Evolutionary conservation across 1,284 basidiomycete species (phyloP), one percentile per base, ranked within the genome.

Genomic region (Trichosporon sp.): DNA sequence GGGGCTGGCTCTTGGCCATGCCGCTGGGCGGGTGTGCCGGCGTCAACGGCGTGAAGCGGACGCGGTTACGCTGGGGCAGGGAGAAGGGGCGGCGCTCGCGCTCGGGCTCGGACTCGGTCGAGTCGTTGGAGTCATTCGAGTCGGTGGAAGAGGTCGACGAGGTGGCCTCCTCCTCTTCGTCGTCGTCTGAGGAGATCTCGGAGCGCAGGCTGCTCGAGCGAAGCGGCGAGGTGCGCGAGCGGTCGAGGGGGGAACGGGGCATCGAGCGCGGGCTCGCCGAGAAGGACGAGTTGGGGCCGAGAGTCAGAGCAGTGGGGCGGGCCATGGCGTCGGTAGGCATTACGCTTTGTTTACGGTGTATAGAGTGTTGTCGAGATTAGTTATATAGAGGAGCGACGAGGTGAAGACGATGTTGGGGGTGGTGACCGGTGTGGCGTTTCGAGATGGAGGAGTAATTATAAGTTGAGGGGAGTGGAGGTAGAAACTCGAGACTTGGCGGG

Each of bases 1-100:
- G 70, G 1, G 76, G 73, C 67, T 77, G 75, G 6, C 72, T 69
- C 69, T 78, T 77, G 40, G 73, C 72, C 10, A 76, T 56, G 34
- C 58, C 49, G 57, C 29, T 27, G 31, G 25, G 9, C 21, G 33
- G 34, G 36, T 34, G 40, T 27, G 54, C 34, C 25, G 67, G 64
- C 16, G 64, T 65, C 25, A 67, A 65, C 25, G 70, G 66, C 31
- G 59, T 61, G 44, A 68, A 64, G 9, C 68, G 56, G 33, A 57
- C 56, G 33, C 56, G 56, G 21, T 25, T 31, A 27, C 49, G 49
- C 49, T 29, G 49, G 11, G 49, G 49, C 13, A 54, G 49, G 11
- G 49, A 25, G 14, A 54, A 54, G 25, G 49, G 25, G 16, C 49
- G 49, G 49, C 49, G 49, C 16, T 54, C 49, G 4, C 6, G 32